Evolutionary conservation across 2,329 filamentous ascomycete genomes (phyloP).

Genomic region (Aureobasidium sp.): DNA sequence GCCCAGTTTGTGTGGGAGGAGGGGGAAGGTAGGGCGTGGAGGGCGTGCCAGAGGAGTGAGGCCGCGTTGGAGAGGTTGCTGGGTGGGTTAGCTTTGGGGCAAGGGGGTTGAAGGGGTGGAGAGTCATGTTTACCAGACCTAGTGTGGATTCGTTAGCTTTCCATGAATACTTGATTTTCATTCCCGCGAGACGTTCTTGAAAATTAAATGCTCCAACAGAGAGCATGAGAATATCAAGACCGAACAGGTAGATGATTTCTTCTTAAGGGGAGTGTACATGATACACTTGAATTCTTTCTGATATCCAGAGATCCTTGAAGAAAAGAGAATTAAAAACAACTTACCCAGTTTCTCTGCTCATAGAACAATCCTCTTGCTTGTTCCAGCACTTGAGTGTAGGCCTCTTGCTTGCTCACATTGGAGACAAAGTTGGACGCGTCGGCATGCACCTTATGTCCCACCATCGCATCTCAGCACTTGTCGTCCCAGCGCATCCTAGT

Average conservation of each 20-base stretch:
- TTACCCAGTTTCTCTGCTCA: constrained; percentile 71
- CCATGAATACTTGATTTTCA: too few species aligned
- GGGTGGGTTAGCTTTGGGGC: background rate
- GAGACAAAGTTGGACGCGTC: constrained; percentile 65
- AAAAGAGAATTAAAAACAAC: background rate
- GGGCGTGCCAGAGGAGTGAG: constrained; percentile 70
- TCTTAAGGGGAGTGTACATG: background rate
- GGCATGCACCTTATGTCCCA: constrained; percentile 60
- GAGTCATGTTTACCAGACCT: constrained; percentile 15
- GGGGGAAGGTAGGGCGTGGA: constrained; percentile 60
- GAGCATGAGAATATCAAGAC: too few species aligned
- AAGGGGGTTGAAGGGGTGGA: too few species aligned
- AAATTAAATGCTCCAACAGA: too few species aligned
- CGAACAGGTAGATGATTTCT: background rate
- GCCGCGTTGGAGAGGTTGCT: constrained; percentile 72
- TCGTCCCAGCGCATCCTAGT: background rate
- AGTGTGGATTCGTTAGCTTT: background rate
- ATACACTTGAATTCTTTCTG: background rate
- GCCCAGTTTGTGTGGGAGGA: constrained; percentile 68
- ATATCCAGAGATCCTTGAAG: background rate
- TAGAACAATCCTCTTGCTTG: constrained; percentile 62
- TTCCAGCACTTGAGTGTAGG: constrained; percentile 63
- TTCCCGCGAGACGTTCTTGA: too few species aligned
- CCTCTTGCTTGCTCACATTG: constrained; percentile 60
- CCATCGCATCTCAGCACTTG: background rate